These are phyloP conservation scores for Stagonosporopsis cucurbitacearum DNA, from an alignment of 2,329 filamentous ascomycete genomes.

Conservation along the genomic window DNA sequence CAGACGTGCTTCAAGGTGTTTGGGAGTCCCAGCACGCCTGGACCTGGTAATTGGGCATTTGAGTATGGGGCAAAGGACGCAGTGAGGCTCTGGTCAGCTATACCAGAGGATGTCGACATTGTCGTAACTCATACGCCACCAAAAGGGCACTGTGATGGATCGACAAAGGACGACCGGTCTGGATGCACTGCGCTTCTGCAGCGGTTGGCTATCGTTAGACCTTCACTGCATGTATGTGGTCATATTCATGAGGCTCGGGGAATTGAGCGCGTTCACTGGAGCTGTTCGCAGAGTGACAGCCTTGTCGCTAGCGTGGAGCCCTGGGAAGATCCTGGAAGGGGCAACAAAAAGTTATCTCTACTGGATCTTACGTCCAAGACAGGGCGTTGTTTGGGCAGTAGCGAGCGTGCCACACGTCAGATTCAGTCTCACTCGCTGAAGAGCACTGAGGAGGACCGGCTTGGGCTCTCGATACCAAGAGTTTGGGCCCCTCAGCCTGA, in stretches of 20 bases:
- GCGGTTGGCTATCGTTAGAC: conserved; percentile 66
- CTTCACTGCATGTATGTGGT: conserved; percentile 71
- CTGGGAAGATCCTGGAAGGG: conserved; percentile 67
- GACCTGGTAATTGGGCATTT: conserved; percentile 69
- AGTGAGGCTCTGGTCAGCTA: conserved; percentile 62
- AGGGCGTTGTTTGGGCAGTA: conserved; percentile 35
- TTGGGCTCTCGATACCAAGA: conserved; percentile 16
- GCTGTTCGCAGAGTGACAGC: conserved; percentile 42
- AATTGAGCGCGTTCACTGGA: conserved; percentile 67
- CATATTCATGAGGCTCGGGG: conserved; percentile 75
- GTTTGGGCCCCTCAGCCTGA: conserved; percentile 28
- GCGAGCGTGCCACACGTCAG: conserved; percentile 37
- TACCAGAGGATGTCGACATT: conserved; percentile 69
- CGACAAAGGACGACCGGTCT: conserved; percentile 37
- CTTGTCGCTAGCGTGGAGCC: conserved; percentile 40
- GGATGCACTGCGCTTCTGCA: conserved; percentile 68
- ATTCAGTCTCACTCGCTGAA: conserved; percentile 20
- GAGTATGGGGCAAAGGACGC: conserved; percentile 60
- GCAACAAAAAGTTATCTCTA: conserved; percentile 67
- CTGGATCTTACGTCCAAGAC: conserved; percentile 63
- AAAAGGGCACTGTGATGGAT: conserved; percentile 62
- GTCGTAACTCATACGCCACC: conserved; percentile 76
- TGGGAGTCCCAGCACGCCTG: conserved; percentile 71
- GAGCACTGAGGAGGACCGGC: conserved; percentile 26
- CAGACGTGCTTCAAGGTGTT: conserved; percentile 66